Base-by-base conservation (phyloP, 805 yeast species). In the Metschnikowia gruessii region DNA sequence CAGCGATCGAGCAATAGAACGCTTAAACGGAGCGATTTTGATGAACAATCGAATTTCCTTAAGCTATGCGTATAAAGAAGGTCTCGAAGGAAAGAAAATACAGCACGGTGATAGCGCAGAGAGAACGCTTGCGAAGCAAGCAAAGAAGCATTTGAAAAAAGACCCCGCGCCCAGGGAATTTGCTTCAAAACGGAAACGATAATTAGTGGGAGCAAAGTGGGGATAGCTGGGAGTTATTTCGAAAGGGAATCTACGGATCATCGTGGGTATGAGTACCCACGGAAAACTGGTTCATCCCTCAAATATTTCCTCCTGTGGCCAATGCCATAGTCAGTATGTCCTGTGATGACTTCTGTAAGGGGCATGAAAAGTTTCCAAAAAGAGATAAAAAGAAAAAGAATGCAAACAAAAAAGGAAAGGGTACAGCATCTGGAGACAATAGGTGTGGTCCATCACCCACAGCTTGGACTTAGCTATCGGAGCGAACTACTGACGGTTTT, bases 31-130 rank as follows among this genome's bases (percentile, higher is more conserved):
- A 1, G 82, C 81, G 45, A 71, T 79, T 46, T 68, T 94, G 13
- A 79, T 87, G 80, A 89, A 87, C 61, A 72, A 72, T 49, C 77
- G 77, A 24, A 70, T 88, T 5, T 62, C 65, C 1, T 70, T 91
- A 2, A 77, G 78, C 28, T 90, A 89, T 60, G 94, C 96, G 0
- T 81, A 74, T 58, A 88, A 87, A 63, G 80, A 79, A 46, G 59
- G 61, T 6, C 54, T 61, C 1, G 59, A 57, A n/a, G 74, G 76
- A 60, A 76, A 48, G 80, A 80, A 57, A 45, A 56, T 57, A 16
- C 74, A 77, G 40, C 95, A 87, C 56, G 97, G 97, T n/a, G 91
- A 85, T 55, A 76, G 74, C 32, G 80, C 81, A 0, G 97, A 91
- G 61, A 72, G 97, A 55, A 52, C 76, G 43, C 71, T 90, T 45